Evolutionary conservation across 1,284 basidiomycete genomes (phyloP), one percentile per base, ranked within the genome.

Genomic region (Filobasidium uniguttulatum): DNA sequence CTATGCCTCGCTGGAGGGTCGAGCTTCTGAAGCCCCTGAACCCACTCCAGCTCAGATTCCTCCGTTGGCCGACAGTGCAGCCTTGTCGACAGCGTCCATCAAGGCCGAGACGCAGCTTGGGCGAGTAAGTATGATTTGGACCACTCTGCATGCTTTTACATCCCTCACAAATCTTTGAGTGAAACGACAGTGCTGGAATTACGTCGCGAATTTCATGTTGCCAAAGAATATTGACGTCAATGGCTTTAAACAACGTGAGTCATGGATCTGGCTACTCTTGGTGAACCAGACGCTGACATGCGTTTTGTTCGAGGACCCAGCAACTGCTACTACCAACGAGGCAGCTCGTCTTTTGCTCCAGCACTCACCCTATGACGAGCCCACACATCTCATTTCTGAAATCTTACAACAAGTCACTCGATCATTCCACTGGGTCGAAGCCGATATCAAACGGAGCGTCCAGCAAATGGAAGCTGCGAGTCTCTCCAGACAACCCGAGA

Each of bases 201-300:
- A 38, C 19, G 26, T 52, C 30, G 33, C 50, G 8, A 19, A 45
- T 3, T 47, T 47, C 29, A 15, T 52, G n/a, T 52, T 46, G 15
- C 50, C 50, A 5, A 43, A 38, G 19, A 52, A 52, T 34, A 52
- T 52, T 26, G 37, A 43, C 17, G 29, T 43, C 3, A 43, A 43
- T 26, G n/a, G n/a, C 4, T 12, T 29, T 14, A 43, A 43, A 29
- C 26, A 23, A 12, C 14, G 40, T 43, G n/a, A 38, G n/a, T 3
- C 4, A 17, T 5, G 10, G 3, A 19, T 19, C 12, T 38, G n/a
- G 4, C 3, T 38, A 38, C n/a, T 19, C 19, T 5, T 10, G 19
- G 20, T 10, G 31, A 9, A 33, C n/a, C n/a, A 33, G 9, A 33
- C 31, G n/a, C 31, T 33, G 31, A 33, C 31, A 33, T 33, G n/a